phyloP scores from a whole-genome alignment of 1,139 yeast species.

The Yamadazyma atlantica region DNA sequence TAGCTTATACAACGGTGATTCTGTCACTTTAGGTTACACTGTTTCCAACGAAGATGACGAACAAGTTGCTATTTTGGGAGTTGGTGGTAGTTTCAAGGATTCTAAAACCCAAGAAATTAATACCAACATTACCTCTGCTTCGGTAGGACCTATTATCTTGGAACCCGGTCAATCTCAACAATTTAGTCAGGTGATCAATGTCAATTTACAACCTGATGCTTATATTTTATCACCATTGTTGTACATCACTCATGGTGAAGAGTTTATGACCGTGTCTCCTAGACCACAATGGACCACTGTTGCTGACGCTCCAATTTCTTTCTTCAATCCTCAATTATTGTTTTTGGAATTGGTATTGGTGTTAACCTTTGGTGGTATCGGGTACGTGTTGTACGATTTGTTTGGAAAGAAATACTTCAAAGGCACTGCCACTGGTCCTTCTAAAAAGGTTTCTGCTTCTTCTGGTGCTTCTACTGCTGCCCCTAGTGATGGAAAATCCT shows the following conservation, averaged over 20 bases:
- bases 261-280: constrained; percentile 55
- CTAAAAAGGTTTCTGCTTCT: constrained; percentile 24
- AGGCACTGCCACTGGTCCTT: constrained; percentile 33
- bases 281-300: constrained; percentile 59
- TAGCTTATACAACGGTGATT: constrained; percentile 51
- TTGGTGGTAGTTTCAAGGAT: constrained; percentile 69
- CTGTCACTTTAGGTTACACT: constrained; percentile 52
- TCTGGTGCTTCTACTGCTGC: constrained; percentile 30
- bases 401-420: constrained; percentile 45
- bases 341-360: constrained; percentile 57
- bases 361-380: constrained; percentile 50
- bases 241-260: constrained; percentile 48
- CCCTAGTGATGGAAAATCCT: constrained; percentile 22
- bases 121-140: constrained; percentile 65
- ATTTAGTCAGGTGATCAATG: constrained; percentile 55
- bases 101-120: constrained; percentile 50
- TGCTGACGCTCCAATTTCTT: constrained; percentile 64
- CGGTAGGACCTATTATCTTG: constrained; percentile 61
- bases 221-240: constrained; percentile 64
- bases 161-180: constrained; percentile 46
- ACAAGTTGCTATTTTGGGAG: constrained; percentile 60
- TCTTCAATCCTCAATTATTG: constrained; percentile 72
- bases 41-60: constrained; percentile 58
- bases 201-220: constrained; percentile 57
- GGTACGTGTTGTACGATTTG: constrained; percentile 45